These are phyloP conservation scores for Alternaria triticimaculans DNA, from an alignment of 2,329 filamentous ascomycete species.

Conservation along the genomic window DNA sequence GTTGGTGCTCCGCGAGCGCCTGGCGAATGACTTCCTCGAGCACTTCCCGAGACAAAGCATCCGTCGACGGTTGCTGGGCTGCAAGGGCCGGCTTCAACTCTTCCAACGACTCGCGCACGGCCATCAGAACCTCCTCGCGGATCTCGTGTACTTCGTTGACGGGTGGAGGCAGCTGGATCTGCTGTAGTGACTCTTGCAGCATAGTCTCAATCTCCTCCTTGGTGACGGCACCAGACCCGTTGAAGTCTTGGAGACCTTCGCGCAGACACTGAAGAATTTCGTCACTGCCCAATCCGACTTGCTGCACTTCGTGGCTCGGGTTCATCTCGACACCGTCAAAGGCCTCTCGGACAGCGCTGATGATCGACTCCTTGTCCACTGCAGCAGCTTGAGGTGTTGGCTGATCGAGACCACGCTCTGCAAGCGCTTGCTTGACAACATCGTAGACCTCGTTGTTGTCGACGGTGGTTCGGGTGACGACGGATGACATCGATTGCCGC, in stretches of 20 bases:
- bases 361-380: conserved; percentile 77
- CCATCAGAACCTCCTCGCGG: conserved; percentile 81
- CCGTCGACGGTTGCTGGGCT: conserved; percentile 50
- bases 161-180: conserved; percentile 76
- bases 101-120: conserved; percentile 85
- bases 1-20: conserved; percentile 59
- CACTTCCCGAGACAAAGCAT: conserved; percentile 60
- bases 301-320: conserved; percentile 88
- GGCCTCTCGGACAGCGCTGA: conserved; percentile 85
- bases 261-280: conserved; percentile 87
- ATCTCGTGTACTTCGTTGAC: conserved; percentile 74
- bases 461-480: conserved; percentile 67
- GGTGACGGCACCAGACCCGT: conserved; percentile 65
- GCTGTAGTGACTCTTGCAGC: conserved; percentile 83
- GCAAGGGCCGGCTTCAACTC: conserved; percentile 68
- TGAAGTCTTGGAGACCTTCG: conserved; percentile 82
- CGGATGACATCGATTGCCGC: conserved; percentile 68
- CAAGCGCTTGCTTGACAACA: conserved; percentile 76
- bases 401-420: conserved; percentile 57
- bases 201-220: conserved; percentile 86
- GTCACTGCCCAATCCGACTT: conserved; percentile 87
- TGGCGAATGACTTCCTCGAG: conserved; percentile 66
- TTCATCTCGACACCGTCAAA: conserved; percentile 84
- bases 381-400: conserved; percentile 52
- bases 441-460: conserved; percentile 88